Conservation (phyloP, 2,329 filamentous ascomycete genomes). For the Mycogone perniciosa region DNA sequence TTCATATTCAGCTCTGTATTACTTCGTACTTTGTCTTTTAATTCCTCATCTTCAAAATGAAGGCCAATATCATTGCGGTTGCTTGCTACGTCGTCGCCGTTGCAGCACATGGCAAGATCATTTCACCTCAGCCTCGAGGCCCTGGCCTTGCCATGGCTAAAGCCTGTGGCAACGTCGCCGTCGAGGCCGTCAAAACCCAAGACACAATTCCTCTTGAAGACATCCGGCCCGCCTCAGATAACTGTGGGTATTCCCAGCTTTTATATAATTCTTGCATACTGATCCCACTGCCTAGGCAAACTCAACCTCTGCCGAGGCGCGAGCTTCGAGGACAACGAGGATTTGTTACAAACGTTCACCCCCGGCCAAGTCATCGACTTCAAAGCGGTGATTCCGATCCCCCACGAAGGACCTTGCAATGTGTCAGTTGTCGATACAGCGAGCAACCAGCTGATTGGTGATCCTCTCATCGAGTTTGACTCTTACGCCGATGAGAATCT, state of each 20-base stretch:
- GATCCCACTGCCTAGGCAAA: constrained; percentile 19
- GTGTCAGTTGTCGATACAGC: constrained; percentile 51
- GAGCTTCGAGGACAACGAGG: constrained; percentile 38
- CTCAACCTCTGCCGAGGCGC: constrained; percentile 43
- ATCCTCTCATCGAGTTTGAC: constrained; percentile 47
- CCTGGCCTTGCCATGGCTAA: constrained; percentile 37
- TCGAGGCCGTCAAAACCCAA: background rate
- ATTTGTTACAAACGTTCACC: constrained; percentile 36
- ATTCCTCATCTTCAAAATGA: background rate
- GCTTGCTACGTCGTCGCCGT: constrained; percentile 17
- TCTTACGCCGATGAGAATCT: constrained; percentile 43
- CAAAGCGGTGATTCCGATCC: constrained; percentile 35
- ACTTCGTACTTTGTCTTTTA: background rate
- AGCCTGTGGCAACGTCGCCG: constrained; percentile 35
- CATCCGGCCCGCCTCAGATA: constrained; percentile 25
- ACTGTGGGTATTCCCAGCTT: background rate
- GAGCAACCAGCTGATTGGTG: constrained; percentile 46
- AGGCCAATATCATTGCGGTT: background rate
- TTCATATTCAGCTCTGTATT: background rate
- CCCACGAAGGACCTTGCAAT: constrained; percentile 44
- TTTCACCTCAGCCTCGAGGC: constrained; percentile 33
- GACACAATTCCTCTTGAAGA: constrained; percentile 13
- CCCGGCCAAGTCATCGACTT: constrained; percentile 39
- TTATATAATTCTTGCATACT: background rate
- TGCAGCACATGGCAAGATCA: constrained; percentile 39